Conservation (phyloP, 331 rosid genomes). For the Acacia pycnantha region DNA sequence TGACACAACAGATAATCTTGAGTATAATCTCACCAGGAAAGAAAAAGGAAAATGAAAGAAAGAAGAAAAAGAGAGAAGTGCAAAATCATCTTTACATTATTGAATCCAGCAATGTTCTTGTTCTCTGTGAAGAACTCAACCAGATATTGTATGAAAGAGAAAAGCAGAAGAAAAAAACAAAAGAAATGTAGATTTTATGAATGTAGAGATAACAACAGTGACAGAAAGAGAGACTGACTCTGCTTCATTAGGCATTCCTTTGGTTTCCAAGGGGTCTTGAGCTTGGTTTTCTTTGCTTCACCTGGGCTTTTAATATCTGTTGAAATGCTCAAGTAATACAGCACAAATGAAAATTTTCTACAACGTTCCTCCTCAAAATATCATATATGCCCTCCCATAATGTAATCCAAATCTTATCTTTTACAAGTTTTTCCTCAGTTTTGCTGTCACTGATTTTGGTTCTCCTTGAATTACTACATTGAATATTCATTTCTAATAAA, state of each 20-base stretch:
- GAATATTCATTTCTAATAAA: background rate
- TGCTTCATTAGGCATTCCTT: slow-evolving; percentile 63
- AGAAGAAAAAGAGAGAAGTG: background rate
- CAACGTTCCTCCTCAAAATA: background rate
- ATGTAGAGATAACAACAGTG: background rate
- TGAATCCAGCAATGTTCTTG: slow-evolving; percentile 92
- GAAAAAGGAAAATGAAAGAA: background rate
- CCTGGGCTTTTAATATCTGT: slow-evolving; percentile 63
- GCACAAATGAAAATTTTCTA: background rate
- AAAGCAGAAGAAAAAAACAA: background rate
- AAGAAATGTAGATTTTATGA: background rate
- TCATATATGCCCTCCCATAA: background rate
- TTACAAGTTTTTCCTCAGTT: background rate
- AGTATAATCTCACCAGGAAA: background rate
- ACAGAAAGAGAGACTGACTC: slow-evolving; percentile 47
- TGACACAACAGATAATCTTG: background rate
- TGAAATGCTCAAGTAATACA: background rate
- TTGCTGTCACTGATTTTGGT: background rate
- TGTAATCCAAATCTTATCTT: background rate
- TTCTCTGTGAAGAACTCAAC: slow-evolving; percentile 93
- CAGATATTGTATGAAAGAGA: slow-evolving; percentile 63
- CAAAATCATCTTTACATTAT: slow-evolving; percentile 25
- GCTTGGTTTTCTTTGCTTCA: slow-evolving; percentile 62
- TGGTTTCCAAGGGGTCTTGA: slow-evolving; percentile 67
- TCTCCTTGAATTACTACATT: background rate